phyloP scores from a whole-genome alignment of 1,139 yeast genomes.

The Meyerozyma smithsonii region DNA sequence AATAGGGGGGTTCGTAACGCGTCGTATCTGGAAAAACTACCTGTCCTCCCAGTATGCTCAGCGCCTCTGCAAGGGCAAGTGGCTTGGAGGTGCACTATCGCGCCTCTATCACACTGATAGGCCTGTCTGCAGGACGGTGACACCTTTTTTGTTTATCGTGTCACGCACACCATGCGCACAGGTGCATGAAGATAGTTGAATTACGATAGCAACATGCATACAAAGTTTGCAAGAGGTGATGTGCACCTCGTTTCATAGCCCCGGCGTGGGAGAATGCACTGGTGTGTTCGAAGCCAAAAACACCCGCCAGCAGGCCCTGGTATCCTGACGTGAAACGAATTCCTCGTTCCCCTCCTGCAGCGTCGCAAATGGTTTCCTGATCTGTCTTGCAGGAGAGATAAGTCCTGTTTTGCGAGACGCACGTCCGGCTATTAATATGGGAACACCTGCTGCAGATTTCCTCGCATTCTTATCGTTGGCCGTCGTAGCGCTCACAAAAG shows the following conservation, averaged over 20 bases:
- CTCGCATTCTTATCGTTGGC: background rate
- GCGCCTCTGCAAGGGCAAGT: too few relatives aligned
- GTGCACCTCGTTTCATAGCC: conserved; percentile 1
- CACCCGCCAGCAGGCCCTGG: background rate
- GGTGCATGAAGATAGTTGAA: background rate
- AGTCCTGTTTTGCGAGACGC: background rate
- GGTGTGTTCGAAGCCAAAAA: background rate
- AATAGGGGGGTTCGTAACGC: too few relatives aligned
- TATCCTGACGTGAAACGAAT: background rate
- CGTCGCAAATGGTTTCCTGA: conserved; percentile 2
- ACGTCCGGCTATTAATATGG: background rate
- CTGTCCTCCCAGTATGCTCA: too few relatives aligned
- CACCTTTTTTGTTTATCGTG: background rate
- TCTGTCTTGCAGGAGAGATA: background rate
- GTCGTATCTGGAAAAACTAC: too few relatives aligned
- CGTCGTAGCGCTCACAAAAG: too few relatives aligned
- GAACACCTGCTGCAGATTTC: background rate
- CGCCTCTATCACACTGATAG: too few relatives aligned
- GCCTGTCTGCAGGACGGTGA: background rate
- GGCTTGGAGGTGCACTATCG: too few relatives aligned
- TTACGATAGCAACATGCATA: background rate
- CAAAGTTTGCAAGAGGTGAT: background rate
- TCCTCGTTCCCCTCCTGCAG: background rate
- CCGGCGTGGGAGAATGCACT: background rate
- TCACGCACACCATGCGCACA: background rate